Percentiles rank a stretch among this genome's conserved stretches.
These are phyloP conservation scores for Acidomyces sp. DNA, from an alignment of 495 filamentous ascomycete genomes.

Conservation along the genomic window DNA sequence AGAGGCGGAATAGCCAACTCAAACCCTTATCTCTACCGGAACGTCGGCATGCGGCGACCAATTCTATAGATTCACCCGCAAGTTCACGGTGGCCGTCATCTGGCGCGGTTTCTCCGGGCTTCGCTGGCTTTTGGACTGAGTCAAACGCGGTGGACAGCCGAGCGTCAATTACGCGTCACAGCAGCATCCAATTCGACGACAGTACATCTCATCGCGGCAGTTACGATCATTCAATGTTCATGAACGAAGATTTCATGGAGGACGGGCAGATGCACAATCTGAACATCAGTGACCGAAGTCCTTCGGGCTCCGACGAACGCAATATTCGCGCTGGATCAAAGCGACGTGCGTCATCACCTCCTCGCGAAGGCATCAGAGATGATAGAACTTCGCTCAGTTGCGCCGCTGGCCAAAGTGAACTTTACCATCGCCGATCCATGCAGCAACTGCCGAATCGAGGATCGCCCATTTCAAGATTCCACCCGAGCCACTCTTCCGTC, in stretches of 20 bases:
- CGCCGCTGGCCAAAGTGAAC: constrained; percentile 46
- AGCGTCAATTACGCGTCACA: constrained; percentile 14
- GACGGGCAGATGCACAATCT: constrained; percentile 30
- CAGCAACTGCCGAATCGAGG: constrained; percentile 45
- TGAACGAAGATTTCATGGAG: constrained; percentile 46
- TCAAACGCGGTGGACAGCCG: constrained; percentile 5
- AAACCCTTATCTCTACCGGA: constrained; percentile 27
- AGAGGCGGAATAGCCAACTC: constrained; percentile 24
- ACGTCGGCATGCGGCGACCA: constrained; percentile 15
- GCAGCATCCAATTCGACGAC: constrained; percentile 24
- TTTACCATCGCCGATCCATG: constrained; percentile 49
- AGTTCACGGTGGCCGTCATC: constrained; percentile 25
- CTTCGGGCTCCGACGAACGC: constrained; percentile 32
- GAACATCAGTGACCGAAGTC: constrained; percentile 32
- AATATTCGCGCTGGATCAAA: constrained; percentile 46
- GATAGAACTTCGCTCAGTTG: constrained; percentile 47
- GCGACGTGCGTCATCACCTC: constrained; percentile 68
- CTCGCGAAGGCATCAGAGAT: constrained; percentile 38
- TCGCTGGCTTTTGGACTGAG: constrained; percentile 21
- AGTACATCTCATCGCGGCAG: constrained; percentile 42
- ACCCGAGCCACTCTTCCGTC: constrained; percentile 51
- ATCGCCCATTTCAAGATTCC: constrained; percentile 43
- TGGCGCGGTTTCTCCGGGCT: constrained; percentile 24
- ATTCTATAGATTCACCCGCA: constrained; percentile 23
- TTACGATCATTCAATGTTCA: constrained; percentile 49